Evolutionary conservation across 495 filamentous ascomycete genomes (phyloP), one percentile per base, ranked within the genome.

Genomic region (Hypoxylon crocopeplum): DNA sequence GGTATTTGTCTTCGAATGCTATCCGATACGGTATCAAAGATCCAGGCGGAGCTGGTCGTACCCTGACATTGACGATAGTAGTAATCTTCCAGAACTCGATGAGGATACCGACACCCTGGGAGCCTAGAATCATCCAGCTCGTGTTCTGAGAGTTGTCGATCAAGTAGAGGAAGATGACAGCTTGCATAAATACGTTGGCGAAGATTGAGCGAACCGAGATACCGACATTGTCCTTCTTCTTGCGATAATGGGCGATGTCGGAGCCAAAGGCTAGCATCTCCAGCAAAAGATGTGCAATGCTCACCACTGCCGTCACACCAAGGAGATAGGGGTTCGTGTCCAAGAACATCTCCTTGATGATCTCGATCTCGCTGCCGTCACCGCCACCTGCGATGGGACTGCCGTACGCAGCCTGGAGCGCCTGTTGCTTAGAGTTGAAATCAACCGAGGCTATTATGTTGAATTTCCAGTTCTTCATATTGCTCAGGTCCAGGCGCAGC

Each of bases 1-100:
- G 88, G 74, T 98, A 91, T 75, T 97, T 98, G 79, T 98, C 94
- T 72, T 98, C 93, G 59, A 98, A 98, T 1, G 82, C 79, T 41
- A 98, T 77, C 6, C 85, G 83, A 71, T 95, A 97, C 0, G 93
- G 94, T 34, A 98, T 71, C 53, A 92, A 75, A 0, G 85, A 88
- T 34, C 81, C 85, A 0, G 85, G 77, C 2, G 83, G 75, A 0
- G 88, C 82, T 2, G 83, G 82, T 10, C 92, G 86, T 53, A 98
- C 60, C 59, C 92, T 88, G 47, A 98, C 91, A 62, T 98, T 85
- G 54, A 98, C 95, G 0, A 92, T 86, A 48, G 96, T 97, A n/a
- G 94, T 98, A 69, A 98, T 85, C 70, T 98, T 98, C 94, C 94
- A 98, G 13, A 94, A 86, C 76, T 98, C 94, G 48, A 98, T 86